Conservation (phyloP, 352 stramenopile genomes). For the Labyrinthula sp. region DNA sequence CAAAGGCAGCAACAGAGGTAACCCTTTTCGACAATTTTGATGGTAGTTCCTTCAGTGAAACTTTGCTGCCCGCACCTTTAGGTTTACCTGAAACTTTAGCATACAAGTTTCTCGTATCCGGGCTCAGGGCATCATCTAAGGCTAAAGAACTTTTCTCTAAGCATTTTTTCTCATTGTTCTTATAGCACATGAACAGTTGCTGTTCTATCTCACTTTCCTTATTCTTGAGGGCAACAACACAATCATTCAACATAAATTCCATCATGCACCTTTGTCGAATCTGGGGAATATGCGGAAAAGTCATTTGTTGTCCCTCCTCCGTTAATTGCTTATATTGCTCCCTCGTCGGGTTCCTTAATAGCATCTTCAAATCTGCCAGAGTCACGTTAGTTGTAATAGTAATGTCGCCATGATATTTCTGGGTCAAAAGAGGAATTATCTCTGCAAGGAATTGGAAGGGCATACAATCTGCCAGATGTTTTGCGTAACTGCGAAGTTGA, state of each 20-base stretch:
- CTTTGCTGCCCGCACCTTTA: no score
- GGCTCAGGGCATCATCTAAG: no score
- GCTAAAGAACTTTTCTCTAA: no score
- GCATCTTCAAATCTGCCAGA: slow-evolving; percentile 48
- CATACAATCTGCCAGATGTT: slow-evolving; percentile 64
- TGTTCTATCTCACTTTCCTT: no score
- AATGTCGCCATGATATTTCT: slow-evolving; percentile 94
- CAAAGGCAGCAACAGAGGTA: no score
- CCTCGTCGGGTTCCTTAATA: slow-evolving; percentile 53
- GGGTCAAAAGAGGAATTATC: slow-evolving; percentile 42
- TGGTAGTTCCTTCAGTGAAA: no score
- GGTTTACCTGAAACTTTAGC: no score
- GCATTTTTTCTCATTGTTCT: no score
- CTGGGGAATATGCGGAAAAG: slow-evolving; percentile 69
- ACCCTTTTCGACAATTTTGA: no score
- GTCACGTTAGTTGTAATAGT: slow-evolving; percentile 80
- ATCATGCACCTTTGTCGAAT: slow-evolving; percentile 85
- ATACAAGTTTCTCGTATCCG: no score
- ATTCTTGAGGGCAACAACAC: slow-evolving; percentile 45
- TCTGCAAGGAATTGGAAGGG: slow-evolving; percentile 56
- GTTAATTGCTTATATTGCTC: slow-evolving; percentile 42
- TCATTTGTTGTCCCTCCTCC: slow-evolving; percentile 61
- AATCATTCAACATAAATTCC: slow-evolving; percentile 78
- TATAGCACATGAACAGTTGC: no score
- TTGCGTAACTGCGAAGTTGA: slow-evolving; percentile 40